phyloP scores from a whole-genome alignment of 2,329 filamentous ascomycete genomes.

The Penicillium sp. region DNA sequence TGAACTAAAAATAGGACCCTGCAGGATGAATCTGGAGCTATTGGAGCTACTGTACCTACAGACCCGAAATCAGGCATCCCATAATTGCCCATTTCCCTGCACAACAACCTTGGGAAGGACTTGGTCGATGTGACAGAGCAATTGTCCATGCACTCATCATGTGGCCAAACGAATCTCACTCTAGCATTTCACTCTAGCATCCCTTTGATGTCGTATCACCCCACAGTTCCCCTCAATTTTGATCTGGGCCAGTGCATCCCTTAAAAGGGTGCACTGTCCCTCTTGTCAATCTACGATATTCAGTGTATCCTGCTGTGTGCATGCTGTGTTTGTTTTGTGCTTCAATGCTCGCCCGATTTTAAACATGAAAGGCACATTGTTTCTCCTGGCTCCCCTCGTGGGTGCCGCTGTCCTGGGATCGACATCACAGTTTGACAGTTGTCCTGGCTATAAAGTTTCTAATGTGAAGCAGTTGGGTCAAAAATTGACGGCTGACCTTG shows the following conservation, averaged over 20 bases:
- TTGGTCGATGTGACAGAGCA: background rate
- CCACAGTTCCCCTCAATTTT: background rate
- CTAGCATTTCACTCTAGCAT: background rate
- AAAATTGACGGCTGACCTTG: slow-evolving; percentile 67
- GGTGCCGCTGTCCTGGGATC: slow-evolving; percentile 27
- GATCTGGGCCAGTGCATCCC: background rate
- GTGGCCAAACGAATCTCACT: background rate
- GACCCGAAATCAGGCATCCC: background rate
- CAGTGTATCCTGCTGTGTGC: background rate
- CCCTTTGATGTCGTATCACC: background rate
- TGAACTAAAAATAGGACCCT: background rate
- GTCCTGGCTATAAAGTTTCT: slow-evolving; percentile 40
- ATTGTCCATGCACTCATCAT: background rate
- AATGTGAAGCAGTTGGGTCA: slow-evolving; percentile 33
- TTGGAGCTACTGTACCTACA: background rate
- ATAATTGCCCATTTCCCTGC: background rate
- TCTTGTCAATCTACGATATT: background rate
- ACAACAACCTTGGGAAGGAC: background rate
- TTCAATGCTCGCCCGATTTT: background rate
- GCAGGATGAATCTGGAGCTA: background rate
- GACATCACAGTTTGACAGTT: slow-evolving; percentile 18
- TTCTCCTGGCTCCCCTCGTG: slow-evolving; percentile 29
- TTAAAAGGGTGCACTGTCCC: slow-evolving; percentile 2
- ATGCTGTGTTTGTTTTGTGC: background rate
- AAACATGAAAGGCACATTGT: slow-evolving; percentile 28